Evolutionary conservation across 768 basidiomycete genomes (phyloP).

Genomic region (Galerina sulciceps): DNA sequence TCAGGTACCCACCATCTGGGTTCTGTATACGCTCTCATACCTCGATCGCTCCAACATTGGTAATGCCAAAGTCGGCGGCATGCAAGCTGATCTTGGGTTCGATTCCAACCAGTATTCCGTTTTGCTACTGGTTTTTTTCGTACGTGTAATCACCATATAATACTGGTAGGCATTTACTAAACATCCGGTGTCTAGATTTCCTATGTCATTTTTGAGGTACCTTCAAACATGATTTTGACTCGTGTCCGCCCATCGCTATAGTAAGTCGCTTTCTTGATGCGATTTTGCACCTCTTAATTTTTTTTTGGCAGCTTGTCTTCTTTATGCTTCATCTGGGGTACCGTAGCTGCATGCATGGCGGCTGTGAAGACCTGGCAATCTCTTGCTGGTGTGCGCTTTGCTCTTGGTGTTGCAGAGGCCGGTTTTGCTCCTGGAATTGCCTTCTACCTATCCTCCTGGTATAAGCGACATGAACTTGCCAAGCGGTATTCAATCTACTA

Average conservation of each 20-base stretch:
- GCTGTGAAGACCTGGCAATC: slow-evolving; percentile 1
- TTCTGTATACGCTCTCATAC: slow-evolving; percentile 4
- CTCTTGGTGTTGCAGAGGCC: not conserved
- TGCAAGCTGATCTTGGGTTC: slow-evolving; percentile 1
- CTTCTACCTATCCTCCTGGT: slow-evolving; percentile 3
- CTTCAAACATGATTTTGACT: slow-evolving; percentile 1
- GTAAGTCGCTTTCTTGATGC: not conserved
- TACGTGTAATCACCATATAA: not conserved
- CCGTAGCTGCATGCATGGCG: not conserved
- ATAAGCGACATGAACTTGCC: slow-evolving; percentile 6
- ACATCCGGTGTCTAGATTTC: not conserved
- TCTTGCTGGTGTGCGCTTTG: not conserved
- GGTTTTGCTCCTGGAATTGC: slow-evolving; percentile 3
- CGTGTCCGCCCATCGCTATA: slow-evolving; percentile 5
- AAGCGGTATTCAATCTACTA: slow-evolving; percentile 3
- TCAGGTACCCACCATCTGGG: slow-evolving; percentile 5
- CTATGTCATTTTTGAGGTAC: slow-evolving; percentile 2
- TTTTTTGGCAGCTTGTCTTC: not conserved
- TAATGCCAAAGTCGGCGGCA: slow-evolving; percentile 3
- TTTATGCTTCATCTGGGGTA: slow-evolving; percentile 1
- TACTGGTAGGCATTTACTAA: not conserved
- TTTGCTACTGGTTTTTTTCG: slow-evolving; percentile 2
- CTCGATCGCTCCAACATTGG: slow-evolving; percentile 6
- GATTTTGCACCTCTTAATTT: not conserved
- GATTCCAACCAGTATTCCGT: slow-evolving; percentile 2